Percentiles rank a stretch among this genome's conserved stretches.
These are phyloP conservation scores for Candida wancherniae DNA, from an alignment of 805 yeast species.

Conservation along the genomic window DNA sequence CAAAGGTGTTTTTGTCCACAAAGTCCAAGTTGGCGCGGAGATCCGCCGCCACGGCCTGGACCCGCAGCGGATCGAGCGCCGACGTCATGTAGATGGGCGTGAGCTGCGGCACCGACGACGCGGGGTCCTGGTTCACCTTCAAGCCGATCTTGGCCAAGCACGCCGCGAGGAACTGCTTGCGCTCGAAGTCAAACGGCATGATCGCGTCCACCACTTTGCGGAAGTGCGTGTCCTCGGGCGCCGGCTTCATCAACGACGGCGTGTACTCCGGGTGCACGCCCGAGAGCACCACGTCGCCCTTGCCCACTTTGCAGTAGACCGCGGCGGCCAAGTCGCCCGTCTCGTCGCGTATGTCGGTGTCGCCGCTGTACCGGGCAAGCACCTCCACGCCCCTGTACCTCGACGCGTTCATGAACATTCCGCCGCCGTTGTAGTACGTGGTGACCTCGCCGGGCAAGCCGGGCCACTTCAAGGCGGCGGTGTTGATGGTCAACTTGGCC, in stretches of 20 bases:
- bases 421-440: slow-evolving; percentile 85
- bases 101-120: slow-evolving; percentile 52
- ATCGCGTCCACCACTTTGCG: slow-evolving; percentile 32
- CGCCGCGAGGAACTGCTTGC: slow-evolving; percentile 54
- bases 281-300: slow-evolving; percentile 69
- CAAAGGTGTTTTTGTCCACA: slow-evolving; percentile 25
- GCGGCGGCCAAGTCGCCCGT: slow-evolving; percentile 59
- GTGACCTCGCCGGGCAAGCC: slow-evolving; percentile 20
- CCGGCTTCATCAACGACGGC: slow-evolving; percentile 43
- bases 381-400: slow-evolving; percentile 54
- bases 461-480: slow-evolving; percentile 21
- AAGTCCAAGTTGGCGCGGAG: slow-evolving; percentile 34
- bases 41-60: slow-evolving; percentile 32
- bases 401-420: slow-evolving; percentile 73
- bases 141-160: slow-evolving; percentile 61
- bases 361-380: slow-evolving; percentile 61
- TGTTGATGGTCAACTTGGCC: slow-evolving; percentile 39
- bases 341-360: slow-evolving; percentile 46
- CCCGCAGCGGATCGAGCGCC: slow-evolving; percentile 23
- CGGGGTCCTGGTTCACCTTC: slow-evolving; percentile 51
- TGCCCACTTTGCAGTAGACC: slow-evolving; percentile 60
- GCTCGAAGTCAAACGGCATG: slow-evolving; percentile 36
- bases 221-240: slow-evolving; percentile 26
- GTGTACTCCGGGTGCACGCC: slow-evolving; percentile 92
- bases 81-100: slow-evolving; percentile 64